phyloP scores from a whole-genome alignment of 108 stramenopile genomes.

The Skeletonema grethae region DNA sequence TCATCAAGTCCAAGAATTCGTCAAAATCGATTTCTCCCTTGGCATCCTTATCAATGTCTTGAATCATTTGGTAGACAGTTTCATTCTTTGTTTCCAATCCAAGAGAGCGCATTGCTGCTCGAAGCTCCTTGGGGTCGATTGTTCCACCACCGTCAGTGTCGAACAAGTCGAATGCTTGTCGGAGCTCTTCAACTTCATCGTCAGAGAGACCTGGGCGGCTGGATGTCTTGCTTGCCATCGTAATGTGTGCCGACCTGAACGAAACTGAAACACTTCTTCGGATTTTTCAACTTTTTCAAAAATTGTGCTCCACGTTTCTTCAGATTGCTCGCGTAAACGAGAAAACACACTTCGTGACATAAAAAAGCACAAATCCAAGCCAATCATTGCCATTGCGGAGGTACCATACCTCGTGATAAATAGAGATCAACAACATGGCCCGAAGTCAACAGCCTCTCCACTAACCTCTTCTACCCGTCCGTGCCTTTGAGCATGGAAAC shows the following conservation, averaged over 20 bases:
- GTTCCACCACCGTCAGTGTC: slow-evolving; percentile 67
- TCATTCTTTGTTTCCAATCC: slow-evolving; percentile 92
- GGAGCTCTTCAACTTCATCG: slow-evolving; percentile 51
- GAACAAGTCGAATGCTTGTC: slow-evolving; percentile 52
- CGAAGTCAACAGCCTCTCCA: not conserved
- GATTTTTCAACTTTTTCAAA: too few relatives aligned
- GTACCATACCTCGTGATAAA: too few relatives aligned
- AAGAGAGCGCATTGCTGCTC: slow-evolving; percentile 91
- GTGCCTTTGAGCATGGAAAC: not conserved
- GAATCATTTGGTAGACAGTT: slow-evolving; percentile 88
- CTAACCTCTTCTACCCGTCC: not conserved
- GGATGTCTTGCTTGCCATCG: not conserved
- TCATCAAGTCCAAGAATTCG: slow-evolving; percentile 94
- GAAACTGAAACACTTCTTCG: too few relatives aligned
- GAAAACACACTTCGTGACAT: not conserved
- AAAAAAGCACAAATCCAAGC: too few relatives aligned
- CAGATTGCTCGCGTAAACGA: too few relatives aligned
- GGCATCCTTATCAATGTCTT: slow-evolving; percentile 81
- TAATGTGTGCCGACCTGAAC: too few relatives aligned
- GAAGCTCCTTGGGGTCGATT: slow-evolving; percentile 93
- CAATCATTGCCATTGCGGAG: too few relatives aligned
- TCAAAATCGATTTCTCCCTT: slow-evolving; percentile 63
- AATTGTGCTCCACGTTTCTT: too few relatives aligned
- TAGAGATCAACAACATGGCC: slow-evolving; percentile 5
- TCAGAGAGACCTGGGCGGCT: slow-evolving; percentile 45